Evolutionary conservation across 306 rosid genomes (phyloP).

Genomic region (Coriaria nepalensis): DNA sequence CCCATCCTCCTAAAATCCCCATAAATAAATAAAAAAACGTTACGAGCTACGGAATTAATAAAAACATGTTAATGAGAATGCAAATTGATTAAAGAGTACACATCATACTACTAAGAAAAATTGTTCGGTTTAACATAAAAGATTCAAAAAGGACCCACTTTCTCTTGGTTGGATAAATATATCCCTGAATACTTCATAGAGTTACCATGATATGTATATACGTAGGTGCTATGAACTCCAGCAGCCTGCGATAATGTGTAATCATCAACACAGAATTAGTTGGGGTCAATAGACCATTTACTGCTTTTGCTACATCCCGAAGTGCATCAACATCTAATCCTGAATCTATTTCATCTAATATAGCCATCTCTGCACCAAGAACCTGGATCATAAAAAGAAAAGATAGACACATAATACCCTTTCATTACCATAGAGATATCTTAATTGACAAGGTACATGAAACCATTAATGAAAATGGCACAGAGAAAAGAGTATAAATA

Average conservation of each 20-base stretch:
- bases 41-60: neutral
- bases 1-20: constrained; percentile 50
- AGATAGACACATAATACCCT: neutral
- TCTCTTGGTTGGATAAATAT: neutral
- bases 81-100: neutral
- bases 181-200: constrained; percentile 14
- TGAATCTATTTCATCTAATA: constrained; percentile 92
- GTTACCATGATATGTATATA: constrained; percentile 79
- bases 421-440: neutral
- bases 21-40: neutral
- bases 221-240: constrained; percentile 67
- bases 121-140: no score
- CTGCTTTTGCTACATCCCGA: constrained; percentile 84
- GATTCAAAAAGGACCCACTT: neutral
- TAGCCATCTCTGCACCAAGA: constrained; percentile 89
- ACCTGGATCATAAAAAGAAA: constrained; percentile 30
- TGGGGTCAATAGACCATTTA: constrained; percentile 52
- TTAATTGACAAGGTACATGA: neutral
- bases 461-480: neutral
- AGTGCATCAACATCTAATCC: constrained; percentile 97
- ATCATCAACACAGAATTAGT: constrained; percentile 67
- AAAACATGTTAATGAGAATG: neutral
- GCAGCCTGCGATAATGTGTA: constrained; percentile 73
- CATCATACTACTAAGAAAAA: neutral
- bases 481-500: constrained; percentile 2